Evolutionary conservation across 2,329 filamentous ascomycete species (phyloP).

Genomic region (Beauveria australis): DNA sequence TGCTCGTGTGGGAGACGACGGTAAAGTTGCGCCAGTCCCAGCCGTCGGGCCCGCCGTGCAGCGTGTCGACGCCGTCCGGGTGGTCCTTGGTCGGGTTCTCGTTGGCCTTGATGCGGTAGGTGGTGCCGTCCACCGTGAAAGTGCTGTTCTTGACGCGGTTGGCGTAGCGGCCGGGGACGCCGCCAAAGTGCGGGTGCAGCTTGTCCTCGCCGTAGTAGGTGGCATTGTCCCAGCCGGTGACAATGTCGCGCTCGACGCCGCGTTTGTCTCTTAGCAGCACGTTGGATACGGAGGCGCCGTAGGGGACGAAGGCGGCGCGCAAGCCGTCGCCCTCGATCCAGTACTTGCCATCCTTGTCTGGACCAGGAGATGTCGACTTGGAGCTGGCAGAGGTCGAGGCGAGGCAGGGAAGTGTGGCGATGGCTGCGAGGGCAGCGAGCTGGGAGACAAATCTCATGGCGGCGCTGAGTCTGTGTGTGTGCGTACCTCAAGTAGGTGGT

Average conservation of each 20-base stretch:
- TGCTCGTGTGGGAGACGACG: conserved; percentile 56
- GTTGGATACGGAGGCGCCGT: conserved; percentile 66
- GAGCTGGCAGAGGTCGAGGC: conserved; percentile 9
- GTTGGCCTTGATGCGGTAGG: conserved; percentile 53
- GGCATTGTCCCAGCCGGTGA: conserved; percentile 70
- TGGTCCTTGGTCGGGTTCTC: conserved; percentile 46
- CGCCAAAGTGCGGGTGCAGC: conserved; percentile 62
- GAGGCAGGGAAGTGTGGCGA: conserved; percentile 13
- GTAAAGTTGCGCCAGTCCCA: conserved; percentile 77
- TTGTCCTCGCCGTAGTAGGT: conserved; percentile 57
- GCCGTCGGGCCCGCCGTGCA: conserved; percentile 62
- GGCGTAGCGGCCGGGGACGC: conserved; percentile 68
- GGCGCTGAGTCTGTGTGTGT: neutral
- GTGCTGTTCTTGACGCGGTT: conserved; percentile 74
- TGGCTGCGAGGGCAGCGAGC: conserved; percentile 14
- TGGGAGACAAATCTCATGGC: conserved; percentile 17
- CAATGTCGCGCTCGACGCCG: conserved; percentile 60
- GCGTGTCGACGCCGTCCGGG: conserved; percentile 51
- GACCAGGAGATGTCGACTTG: conserved; percentile 20
- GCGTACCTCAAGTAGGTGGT: neutral
- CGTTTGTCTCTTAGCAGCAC: conserved; percentile 62
- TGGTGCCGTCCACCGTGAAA: conserved; percentile 57
- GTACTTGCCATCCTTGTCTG: conserved; percentile 60
- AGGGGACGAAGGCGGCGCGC: conserved; percentile 61
- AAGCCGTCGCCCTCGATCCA: conserved; percentile 61